Percentiles rank a stretch among this genome's conserved stretches.
These are phyloP conservation scores for Diversispora eburnea DNA, from an alignment of 192 early-diverging fungal genomes.

Conservation along the genomic window DNA sequence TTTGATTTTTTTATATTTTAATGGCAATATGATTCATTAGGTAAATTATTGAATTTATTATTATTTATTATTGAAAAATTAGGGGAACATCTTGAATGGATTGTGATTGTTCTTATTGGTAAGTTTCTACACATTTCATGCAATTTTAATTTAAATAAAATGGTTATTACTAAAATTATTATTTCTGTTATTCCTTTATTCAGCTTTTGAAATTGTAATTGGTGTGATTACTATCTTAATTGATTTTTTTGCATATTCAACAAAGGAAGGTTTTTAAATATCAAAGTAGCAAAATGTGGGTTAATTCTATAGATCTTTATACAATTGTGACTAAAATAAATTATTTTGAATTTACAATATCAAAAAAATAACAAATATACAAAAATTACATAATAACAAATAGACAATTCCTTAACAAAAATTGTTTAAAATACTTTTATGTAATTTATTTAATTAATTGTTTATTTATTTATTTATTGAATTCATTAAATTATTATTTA, in stretches of 20 bases:
- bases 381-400: too few species aligned
- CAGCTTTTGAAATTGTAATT: constrained; percentile 67
- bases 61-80: too few species aligned
- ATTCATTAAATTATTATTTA: too few species aligned
- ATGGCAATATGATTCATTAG: not conserved
- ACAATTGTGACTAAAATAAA: too few species aligned
- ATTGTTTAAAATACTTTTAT: too few species aligned
- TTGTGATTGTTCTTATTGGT: constrained; percentile 90
- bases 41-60: not conserved
- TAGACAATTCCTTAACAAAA: too few species aligned
- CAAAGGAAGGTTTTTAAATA: constrained; percentile 25
- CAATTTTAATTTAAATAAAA: not conserved
- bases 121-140: not conserved
- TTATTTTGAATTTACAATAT: too few species aligned
- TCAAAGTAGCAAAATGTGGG: not conserved
- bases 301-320: too few species aligned
- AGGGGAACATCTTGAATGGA: constrained; percentile 90
- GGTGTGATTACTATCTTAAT: constrained; percentile 71
- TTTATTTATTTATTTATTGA: too few species aligned
- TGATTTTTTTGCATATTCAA: constrained; percentile 54
- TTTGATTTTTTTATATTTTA: not conserved
- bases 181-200: constrained; percentile 5
- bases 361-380: too few species aligned
- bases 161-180: not conserved
- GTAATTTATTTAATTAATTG: too few species aligned